Evolutionary conservation across 2,329 filamentous ascomycete species (phyloP).

Genomic region (Paraphoma chrysanthemicola): DNA sequence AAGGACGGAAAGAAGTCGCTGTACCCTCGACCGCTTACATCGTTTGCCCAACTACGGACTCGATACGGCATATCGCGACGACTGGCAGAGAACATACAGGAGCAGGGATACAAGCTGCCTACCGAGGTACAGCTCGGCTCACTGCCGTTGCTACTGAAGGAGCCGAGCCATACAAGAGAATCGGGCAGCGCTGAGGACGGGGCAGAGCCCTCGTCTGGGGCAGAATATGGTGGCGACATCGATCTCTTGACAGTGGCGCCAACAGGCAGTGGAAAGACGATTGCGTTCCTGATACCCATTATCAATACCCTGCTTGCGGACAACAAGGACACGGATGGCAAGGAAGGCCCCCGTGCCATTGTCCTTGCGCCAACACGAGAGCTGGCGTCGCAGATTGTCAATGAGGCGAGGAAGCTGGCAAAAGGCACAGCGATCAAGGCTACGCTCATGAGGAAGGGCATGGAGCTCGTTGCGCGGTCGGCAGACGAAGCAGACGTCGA

Average conservation of each 20-base stretch:
- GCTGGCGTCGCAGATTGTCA: slow-evolving; percentile 58
- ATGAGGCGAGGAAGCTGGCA: slow-evolving; percentile 83
- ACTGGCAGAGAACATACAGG: slow-evolving; percentile 77
- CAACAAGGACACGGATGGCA: slow-evolving; percentile 24
- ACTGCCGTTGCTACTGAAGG: slow-evolving; percentile 76
- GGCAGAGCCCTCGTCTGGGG: slow-evolving; percentile 19
- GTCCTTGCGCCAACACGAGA: slow-evolving; percentile 60
- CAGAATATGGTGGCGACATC: slow-evolving; percentile 52
- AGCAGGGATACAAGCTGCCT: slow-evolving; percentile 85
- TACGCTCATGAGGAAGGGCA: slow-evolving; percentile 83
- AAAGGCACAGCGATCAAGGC: slow-evolving; percentile 79
- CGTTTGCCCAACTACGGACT: slow-evolving; percentile 75
- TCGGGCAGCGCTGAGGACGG: slow-evolving; percentile 48
- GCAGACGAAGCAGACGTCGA: slow-evolving; percentile 51
- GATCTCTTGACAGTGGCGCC: slow-evolving; percentile 90
- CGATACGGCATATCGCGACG: slow-evolving; percentile 76
- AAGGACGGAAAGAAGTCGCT: slow-evolving; percentile 67
- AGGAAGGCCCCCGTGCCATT: slow-evolving; percentile 47
- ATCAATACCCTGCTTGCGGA: slow-evolving; percentile 71
- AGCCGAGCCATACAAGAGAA: slow-evolving; percentile 29
- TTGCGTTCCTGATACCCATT: slow-evolving; percentile 88
- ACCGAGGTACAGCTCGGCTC: slow-evolving; percentile 93
- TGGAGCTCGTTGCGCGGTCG: slow-evolving; percentile 62
- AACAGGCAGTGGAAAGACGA: slow-evolving; percentile 94
- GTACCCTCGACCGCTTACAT: slow-evolving; percentile 79